These are phyloP conservation scores for Paraphaeosphaeria minitans DNA, from an alignment of 2,329 filamentous ascomycete genomes.

Conservation along the genomic window DNA sequence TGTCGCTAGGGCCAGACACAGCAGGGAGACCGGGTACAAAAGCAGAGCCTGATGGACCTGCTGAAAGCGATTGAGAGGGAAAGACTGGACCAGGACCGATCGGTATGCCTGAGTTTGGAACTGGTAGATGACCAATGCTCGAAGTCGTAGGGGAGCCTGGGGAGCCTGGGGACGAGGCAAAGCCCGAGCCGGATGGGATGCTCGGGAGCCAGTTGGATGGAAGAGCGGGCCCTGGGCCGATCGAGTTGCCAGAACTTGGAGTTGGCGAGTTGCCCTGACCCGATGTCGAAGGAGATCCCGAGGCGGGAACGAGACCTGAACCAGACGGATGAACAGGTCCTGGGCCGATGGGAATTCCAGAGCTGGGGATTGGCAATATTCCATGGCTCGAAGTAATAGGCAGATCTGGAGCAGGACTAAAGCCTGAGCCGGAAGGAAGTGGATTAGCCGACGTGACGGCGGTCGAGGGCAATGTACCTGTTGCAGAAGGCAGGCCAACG, in stretches of 20 bases:
- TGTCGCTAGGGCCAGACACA: neutral
- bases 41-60: neutral
- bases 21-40: neutral
- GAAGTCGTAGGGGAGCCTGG: neutral
- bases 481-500: neutral
- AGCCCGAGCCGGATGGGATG: neutral
- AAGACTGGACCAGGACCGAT: neutral
- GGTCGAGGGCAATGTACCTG: neutral
- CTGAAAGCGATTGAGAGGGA: neutral
- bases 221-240: neutral
- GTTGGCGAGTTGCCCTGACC: neutral
- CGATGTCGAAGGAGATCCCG: neutral
- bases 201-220: neutral
- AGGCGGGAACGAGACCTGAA: neutral
- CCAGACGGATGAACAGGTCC: neutral
- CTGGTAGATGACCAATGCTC: neutral
- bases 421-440: slow-evolving; percentile 2
- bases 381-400: neutral
- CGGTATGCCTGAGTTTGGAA: neutral
- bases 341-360: neutral
- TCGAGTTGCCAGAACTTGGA: neutral
- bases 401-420: slow-evolving; percentile 10
- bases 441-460: slow-evolving; percentile 1
- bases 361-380: neutral
- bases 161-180: neutral